A percentile compares a stretch with the other conserved stretches of the same genome.
Conservation (phyloP, 208 protist species). For the Crithidia fasciculata region DNA sequence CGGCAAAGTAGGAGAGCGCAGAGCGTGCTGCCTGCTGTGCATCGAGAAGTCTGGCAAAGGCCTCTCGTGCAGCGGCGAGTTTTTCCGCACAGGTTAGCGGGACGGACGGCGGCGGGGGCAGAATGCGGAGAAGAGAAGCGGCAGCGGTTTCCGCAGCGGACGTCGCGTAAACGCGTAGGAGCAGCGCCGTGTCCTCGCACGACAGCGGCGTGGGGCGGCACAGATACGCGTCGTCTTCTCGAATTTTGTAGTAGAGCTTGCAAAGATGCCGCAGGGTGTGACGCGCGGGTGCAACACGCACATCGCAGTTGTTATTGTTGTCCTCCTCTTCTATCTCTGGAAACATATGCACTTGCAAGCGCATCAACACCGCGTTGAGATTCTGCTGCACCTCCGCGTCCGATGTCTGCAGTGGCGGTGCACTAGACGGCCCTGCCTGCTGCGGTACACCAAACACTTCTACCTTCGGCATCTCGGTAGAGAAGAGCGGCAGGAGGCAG, state of each 20-base stretch:
- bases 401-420: too few relatives aligned
- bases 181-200: neutral
- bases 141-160: neutral
- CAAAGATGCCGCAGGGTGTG: neutral
- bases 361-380: neutral
- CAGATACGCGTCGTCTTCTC: neutral
- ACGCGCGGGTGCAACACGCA: too few relatives aligned
- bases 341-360: too few relatives aligned
- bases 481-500: neutral
- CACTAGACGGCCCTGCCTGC: too few relatives aligned
- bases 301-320: too few relatives aligned
- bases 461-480: too few relatives aligned
- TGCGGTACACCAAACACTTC: too few relatives aligned
- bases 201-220: neutral
- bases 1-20: neutral
- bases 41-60: slow-evolving; percentile 4
- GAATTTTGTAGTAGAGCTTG: neutral
- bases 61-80: neutral
- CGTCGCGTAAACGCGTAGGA: neutral
- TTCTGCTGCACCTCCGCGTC: neutral
- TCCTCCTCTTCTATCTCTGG: too few relatives aligned
- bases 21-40: slow-evolving; percentile 7
- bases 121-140: neutral
- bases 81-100: too few relatives aligned
- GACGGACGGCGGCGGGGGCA: neutral